Conservation (phyloP, 2,329 filamentous ascomycete species). For the Trichoderma atroviride region DNA sequence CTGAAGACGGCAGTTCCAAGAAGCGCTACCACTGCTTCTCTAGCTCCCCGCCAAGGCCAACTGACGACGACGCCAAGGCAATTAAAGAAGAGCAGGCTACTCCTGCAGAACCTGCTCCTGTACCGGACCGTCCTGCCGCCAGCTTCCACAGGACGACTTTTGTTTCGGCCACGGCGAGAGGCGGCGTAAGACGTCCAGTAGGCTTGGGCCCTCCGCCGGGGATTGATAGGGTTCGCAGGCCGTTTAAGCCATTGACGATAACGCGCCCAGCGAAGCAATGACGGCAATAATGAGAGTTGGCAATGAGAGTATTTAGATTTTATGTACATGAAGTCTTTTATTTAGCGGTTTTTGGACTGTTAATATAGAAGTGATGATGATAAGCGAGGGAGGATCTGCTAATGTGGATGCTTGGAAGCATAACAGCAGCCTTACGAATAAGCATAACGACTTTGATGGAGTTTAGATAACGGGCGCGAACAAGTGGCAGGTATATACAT, state of each 20-base stretch:
- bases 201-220: slow-evolving; percentile 51
- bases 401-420: slow-evolving; percentile 5
- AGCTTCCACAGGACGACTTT: slow-evolving; percentile 58
- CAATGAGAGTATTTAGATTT: neutral
- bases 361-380: neutral
- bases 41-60: slow-evolving; percentile 54
- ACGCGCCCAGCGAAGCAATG: slow-evolving; percentile 43
- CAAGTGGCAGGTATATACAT: slow-evolving; percentile 1
- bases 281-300: neutral
- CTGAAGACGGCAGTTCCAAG: slow-evolving; percentile 34
- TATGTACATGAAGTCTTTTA: neutral
- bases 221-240: slow-evolving; percentile 55
- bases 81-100: slow-evolving; percentile 28
- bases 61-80: slow-evolving; percentile 30
- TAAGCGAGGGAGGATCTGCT: neutral
- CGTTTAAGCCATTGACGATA: slow-evolving; percentile 61
- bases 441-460: slow-evolving; percentile 32
- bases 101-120: slow-evolving; percentile 33
- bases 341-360: neutral
- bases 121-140: slow-evolving; percentile 41
- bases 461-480: slow-evolving; percentile 4
- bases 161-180: slow-evolving; percentile 39
- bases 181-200: slow-evolving; percentile 48
- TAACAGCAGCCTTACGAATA: slow-evolving; percentile 30
- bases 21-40: slow-evolving; percentile 61